Evolutionary conservation across 2,329 filamentous ascomycete species (phyloP), one percentile per base, ranked within the genome.

Genomic region (Monosporascus sp.): DNA sequence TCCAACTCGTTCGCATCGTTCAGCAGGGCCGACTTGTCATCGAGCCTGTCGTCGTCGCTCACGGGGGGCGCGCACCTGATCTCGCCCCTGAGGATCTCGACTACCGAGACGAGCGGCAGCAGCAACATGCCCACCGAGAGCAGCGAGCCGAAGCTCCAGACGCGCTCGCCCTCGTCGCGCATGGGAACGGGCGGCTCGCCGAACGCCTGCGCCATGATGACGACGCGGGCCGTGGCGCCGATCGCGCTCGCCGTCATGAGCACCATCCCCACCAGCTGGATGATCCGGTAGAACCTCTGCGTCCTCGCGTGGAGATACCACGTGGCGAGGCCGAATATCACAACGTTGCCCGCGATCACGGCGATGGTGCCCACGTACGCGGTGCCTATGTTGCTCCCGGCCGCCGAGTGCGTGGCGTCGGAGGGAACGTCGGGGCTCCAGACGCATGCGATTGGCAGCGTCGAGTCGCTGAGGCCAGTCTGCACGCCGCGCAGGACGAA

Each of bases 71-170:
- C 62, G 48, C 57, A 65, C 47, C 66, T 61, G 56, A 72, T 68
- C 59, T 79, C 76, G 50, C 72, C 74, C 31, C 80, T 67, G 47
- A 78, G 68, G 50, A 87, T 83, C 65, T 87, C 84, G 28, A 86
- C 65, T 2, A 78, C 75, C 2, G 78, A 82, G 3, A 87, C 74
- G 17, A 86, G 61, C 1, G 84, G 82, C 60, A 87, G 68, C n/a
- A 80, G 65, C 26, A 86, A 70, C 61, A 87, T 70, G 58, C 86
- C 68, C 58, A 86, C 68, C 1, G 81, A 79, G 28, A 87, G 69
- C 52, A 86, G 67, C 67, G 85, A 82, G 0, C 84, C 84, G 60
- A 86, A 88, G 58, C 77, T 81, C 82, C 82, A 87, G 11, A 72
- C 69, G 55, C 72, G 78, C 69, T 87, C 84, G 22, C 74, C 77